phyloP scores from a whole-genome alignment of 2,329 filamentous ascomycete species.

The Huntiella savannae region DNA sequence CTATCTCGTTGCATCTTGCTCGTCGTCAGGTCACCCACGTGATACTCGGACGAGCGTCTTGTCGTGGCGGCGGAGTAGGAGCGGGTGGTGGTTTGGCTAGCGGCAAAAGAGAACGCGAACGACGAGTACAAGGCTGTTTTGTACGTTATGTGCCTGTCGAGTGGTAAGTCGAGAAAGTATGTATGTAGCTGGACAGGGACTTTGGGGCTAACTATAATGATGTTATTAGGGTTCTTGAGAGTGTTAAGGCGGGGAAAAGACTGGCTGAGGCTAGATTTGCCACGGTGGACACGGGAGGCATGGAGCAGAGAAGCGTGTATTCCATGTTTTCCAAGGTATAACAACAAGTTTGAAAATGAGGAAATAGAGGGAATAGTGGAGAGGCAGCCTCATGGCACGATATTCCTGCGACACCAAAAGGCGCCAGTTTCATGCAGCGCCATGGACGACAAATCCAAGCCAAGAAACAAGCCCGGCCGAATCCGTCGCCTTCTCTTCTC shows the following conservation, averaged over 20 bases:
- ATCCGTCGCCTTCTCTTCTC: not conserved
- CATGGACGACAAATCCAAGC: too few relatives aligned
- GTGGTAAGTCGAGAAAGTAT: slow-evolving; percentile 34
- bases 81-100: slow-evolving; percentile 59
- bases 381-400: too few relatives aligned
- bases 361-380: too few relatives aligned
- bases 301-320: slow-evolving; percentile 42
- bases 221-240: slow-evolving; percentile 55
- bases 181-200: slow-evolving; percentile 8
- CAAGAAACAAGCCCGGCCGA: too few relatives aligned
- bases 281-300: slow-evolving; percentile 39
- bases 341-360: too few relatives aligned
- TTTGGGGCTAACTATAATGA: slow-evolving; percentile 9
- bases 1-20: slow-evolving; percentile 49
- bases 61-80: slow-evolving; percentile 23
- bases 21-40: slow-evolving; percentile 69
- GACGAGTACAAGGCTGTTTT: slow-evolving; percentile 42
- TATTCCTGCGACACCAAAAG: too few relatives aligned
- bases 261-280: slow-evolving; percentile 57
- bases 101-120: slow-evolving; percentile 63
- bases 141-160: slow-evolving; percentile 67
- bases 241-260: slow-evolving; percentile 54
- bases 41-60: slow-evolving; percentile 45
- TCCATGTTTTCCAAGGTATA: slow-evolving; percentile 20
- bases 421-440: too few relatives aligned